These are phyloP conservation scores for Sporothrix variecibatus DNA, from an alignment of 2,329 filamentous ascomycete genomes.

Conservation along the genomic window DNA sequence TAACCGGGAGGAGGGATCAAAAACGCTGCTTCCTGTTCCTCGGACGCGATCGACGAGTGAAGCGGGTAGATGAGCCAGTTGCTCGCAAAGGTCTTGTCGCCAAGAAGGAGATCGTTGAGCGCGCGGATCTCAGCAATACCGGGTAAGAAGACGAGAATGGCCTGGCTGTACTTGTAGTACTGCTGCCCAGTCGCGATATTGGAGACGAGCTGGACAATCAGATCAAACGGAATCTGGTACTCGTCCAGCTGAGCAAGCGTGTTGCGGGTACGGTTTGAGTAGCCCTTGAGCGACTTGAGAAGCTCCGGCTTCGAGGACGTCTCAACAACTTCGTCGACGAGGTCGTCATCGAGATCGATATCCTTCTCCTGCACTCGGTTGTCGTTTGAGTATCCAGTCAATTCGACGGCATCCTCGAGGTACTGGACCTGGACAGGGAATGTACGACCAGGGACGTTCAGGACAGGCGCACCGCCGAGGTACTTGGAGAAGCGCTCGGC, in stretches of 20 bases:
- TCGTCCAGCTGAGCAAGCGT: constrained; percentile 81
- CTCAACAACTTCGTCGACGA: constrained; percentile 53
- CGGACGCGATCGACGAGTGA: constrained; percentile 92
- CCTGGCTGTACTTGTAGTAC: constrained; percentile 76
- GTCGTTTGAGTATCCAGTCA: constrained; percentile 71
- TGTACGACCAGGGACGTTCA: constrained; percentile 89
- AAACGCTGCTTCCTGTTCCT: constrained; percentile 95
- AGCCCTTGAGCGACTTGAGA: constrained; percentile 66
- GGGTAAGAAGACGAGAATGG: constrained; percentile 90
- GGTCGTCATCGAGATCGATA: constrained; percentile 65
- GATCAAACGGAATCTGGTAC: constrained; percentile 85
- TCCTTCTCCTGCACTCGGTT: constrained; percentile 54
- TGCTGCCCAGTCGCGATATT: constrained; percentile 70
- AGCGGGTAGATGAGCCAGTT: constrained; percentile 87
- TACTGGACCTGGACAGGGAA: constrained; percentile 89
- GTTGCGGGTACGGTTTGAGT: constrained; percentile 74
- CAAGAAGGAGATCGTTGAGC: constrained; percentile 80
- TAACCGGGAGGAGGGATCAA: constrained; percentile 76
- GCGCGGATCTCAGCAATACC: constrained; percentile 91
- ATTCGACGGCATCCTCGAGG: constrained; percentile 88
- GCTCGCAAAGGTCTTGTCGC: constrained; percentile 72
- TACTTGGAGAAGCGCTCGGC: constrained; percentile 89
- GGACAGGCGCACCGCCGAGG: constrained; percentile 78
- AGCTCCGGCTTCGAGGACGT: constrained; percentile 57
- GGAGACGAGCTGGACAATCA: constrained; percentile 77